Percentiles rank a stretch among this genome's conserved stretches.
Evolutionary conservation across 2,329 filamentous ascomycete genomes (phyloP).

Genomic region (Neodidymelliopsis sp.): DNA sequence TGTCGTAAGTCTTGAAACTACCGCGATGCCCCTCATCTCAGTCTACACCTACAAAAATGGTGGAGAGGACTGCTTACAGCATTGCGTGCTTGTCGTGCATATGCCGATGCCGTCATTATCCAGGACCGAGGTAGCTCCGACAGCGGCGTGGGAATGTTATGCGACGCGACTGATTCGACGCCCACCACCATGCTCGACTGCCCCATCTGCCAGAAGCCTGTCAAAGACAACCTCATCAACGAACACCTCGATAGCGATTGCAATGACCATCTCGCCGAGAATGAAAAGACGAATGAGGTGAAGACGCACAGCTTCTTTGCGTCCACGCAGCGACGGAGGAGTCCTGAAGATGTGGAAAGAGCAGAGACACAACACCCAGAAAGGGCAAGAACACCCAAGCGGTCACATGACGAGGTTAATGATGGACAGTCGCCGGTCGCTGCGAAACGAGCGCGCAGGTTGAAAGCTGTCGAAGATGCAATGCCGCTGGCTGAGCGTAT

Average conservation of each 20-base stretch:
- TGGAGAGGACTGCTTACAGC: constrained; percentile 1
- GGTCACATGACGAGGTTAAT: constrained; percentile 30
- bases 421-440: constrained; percentile 26
- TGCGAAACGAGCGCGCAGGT: constrained; percentile 64
- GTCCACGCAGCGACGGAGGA: constrained; percentile 55
- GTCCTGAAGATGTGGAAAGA: too few relatives aligned
- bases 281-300: constrained; percentile 35
- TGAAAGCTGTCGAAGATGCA: constrained; percentile 67
- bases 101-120: constrained; percentile 24
- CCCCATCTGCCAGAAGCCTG: constrained; percentile 79
- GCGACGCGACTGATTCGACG: constrained; percentile 18
- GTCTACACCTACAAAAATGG: too few relatives aligned
- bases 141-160: constrained; percentile 9
- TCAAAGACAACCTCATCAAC: constrained; percentile 81
- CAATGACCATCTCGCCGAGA: constrained; percentile 68
- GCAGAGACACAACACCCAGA: constrained; percentile 22
- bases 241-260: constrained; percentile 88
- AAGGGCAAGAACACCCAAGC: constrained; percentile 40
- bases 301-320: constrained; percentile 62
- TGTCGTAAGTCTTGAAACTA: constrained; percentile 9
- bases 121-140: constrained; percentile 25
- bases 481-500: constrained; percentile 93
- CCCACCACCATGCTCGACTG: constrained; percentile 68
- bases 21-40: constrained; percentile 27
- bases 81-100: constrained; percentile 46